Evolutionary conservation across 495 filamentous ascomycete species (phyloP).

Genomic region (Penicillium atrosanguineum): DNA sequence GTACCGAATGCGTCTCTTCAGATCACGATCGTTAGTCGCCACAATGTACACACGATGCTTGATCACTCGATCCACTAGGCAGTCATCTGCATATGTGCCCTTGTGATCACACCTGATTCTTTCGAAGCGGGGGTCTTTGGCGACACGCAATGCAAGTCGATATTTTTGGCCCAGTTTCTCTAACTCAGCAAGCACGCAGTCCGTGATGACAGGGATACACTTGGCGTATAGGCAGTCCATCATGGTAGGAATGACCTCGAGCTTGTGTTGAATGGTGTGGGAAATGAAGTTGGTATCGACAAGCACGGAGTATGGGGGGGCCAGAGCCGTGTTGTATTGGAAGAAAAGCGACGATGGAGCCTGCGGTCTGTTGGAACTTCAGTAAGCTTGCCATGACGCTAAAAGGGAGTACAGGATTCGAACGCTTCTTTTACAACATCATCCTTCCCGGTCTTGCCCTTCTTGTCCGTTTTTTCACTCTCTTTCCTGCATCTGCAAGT

Average conservation of each 20-base stretch:
- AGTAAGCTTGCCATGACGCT: neutral
- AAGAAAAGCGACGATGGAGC: constrained; percentile 90
- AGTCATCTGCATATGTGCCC: constrained; percentile 94
- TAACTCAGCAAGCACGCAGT: constrained; percentile 65
- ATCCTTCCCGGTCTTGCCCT: constrained; percentile 31
- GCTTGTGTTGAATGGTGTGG: constrained; percentile 86
- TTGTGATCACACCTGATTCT: constrained; percentile 82
- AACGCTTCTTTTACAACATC: constrained; percentile 40
- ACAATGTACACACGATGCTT: constrained; percentile 84
- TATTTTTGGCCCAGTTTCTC: constrained; percentile 92
- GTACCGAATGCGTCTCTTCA: constrained; percentile 71
- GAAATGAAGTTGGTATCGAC: constrained; percentile 93
- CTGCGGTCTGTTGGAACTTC: constrained; percentile 46
- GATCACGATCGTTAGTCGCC: constrained; percentile 77
- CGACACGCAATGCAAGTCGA: constrained; percentile 82
- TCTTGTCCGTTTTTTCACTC: constrained; percentile 59
- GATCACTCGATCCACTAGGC: constrained; percentile 80
- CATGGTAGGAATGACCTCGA: constrained; percentile 80
- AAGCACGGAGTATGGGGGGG: constrained; percentile 83
- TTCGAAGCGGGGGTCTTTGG: constrained; percentile 89
- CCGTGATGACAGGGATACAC: constrained; percentile 51
- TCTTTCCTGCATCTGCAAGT: constrained; percentile 61
- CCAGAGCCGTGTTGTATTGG: constrained; percentile 85
- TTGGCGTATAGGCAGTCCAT: constrained; percentile 70
- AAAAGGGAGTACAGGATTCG: neutral